phyloP scores from a whole-genome alignment of 2,329 filamentous ascomycete genomes.

The Colletotrichum paranaense region DNA sequence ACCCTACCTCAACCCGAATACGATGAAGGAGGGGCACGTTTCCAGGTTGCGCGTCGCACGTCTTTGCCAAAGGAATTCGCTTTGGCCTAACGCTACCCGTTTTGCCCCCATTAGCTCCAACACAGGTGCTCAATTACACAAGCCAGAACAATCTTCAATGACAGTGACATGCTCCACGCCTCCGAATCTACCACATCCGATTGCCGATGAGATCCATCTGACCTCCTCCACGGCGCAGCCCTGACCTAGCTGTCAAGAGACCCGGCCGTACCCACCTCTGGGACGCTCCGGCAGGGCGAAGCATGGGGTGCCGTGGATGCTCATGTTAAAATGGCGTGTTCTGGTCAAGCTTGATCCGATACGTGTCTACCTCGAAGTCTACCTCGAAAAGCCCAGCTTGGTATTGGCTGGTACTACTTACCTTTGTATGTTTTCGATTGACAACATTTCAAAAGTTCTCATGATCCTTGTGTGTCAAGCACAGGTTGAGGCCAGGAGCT shows the following conservation, averaged over 20 bases:
- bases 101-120: not conserved
- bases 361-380: not conserved
- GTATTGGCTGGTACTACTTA: not conserved
- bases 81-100: not conserved
- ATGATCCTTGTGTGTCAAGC: not conserved
- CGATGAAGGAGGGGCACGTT: conserved; percentile 26
- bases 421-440: not conserved
- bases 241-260: conserved; percentile 20
- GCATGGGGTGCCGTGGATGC: conserved; percentile 3
- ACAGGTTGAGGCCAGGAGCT: not conserved
- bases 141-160: not conserved
- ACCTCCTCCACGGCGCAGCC: conserved; percentile 19
- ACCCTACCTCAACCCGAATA: conserved; percentile 29
- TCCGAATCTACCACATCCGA: conserved; percentile 14
- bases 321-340: conserved; percentile 19
- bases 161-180: conserved; percentile 3
- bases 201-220: conserved; percentile 33
- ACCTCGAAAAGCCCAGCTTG: not conserved
- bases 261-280: conserved; percentile 4
- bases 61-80: not conserved
- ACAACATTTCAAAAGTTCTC: not conserved
- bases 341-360: conserved; percentile 3
- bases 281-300: not conserved
- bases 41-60: not conserved
- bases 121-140: not conserved